Evolutionary conservation across 371 early-diverging fungal genomes (phyloP).

Genomic region (Rhizopus delemar): DNA sequence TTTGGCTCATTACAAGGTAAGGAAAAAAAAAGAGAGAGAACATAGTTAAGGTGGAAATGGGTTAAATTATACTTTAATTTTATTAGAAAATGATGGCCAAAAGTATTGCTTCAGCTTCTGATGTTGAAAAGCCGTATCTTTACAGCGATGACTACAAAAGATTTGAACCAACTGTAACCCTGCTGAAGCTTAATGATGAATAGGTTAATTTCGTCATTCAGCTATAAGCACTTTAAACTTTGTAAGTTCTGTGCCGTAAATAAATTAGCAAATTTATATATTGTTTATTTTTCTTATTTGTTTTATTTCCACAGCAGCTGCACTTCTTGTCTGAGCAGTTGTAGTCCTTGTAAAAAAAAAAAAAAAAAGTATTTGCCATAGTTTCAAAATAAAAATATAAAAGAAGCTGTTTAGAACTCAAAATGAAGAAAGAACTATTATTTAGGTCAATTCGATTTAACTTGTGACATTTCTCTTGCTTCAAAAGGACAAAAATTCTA

Average conservation of each 20-base stretch:
- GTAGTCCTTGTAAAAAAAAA: too few relatives aligned
- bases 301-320: too few relatives aligned
- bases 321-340: too few relatives aligned
- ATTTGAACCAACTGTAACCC: slow-evolving; percentile 17
- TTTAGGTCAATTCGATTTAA: too few relatives aligned
- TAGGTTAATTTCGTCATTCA: slow-evolving; percentile 8
- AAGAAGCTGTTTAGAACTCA: too few relatives aligned
- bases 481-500: too few relatives aligned
- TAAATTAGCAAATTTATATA: slow-evolving; percentile 9
- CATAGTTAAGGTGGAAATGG: slow-evolving; percentile 12
- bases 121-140: slow-evolving; percentile 20
- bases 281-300: too few relatives aligned
- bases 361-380: not conserved
- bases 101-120: slow-evolving; percentile 19
- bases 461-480: too few relatives aligned
- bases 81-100: slow-evolving; percentile 17
- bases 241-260: slow-evolving; percentile 11
- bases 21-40: slow-evolving; percentile 6
- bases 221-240: slow-evolving; percentile 13
- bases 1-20: slow-evolving; percentile 14
- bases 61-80: slow-evolving; percentile 10
- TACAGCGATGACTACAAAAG: slow-evolving; percentile 14
- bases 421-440: too few relatives aligned
- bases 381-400: too few relatives aligned
- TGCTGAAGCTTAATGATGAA: slow-evolving; percentile 15